These are phyloP conservation scores for Articulospora tetracladia DNA, from an alignment of 495 filamentous ascomycete genomes.

Conservation along the genomic window DNA sequence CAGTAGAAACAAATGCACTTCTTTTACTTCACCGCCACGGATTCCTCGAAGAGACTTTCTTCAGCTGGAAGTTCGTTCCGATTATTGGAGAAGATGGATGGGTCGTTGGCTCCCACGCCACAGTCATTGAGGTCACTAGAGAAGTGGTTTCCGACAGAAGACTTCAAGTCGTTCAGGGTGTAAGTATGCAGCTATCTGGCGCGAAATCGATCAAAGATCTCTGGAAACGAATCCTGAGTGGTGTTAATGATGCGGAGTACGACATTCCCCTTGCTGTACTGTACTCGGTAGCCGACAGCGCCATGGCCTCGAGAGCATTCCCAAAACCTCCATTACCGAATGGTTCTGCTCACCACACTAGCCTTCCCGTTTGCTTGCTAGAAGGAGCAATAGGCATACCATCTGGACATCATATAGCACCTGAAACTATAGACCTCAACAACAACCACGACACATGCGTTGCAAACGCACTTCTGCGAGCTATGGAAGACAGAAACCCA, in stretches of 20 bases:
- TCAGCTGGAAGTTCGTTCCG: conserved; percentile 63
- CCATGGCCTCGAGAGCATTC: conserved; percentile 35
- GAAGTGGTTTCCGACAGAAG: conserved; percentile 57
- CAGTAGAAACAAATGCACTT: conserved; percentile 9
- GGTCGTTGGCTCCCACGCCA: conserved; percentile 59
- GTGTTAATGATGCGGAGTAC: conserved; percentile 51
- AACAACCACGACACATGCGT: conserved; percentile 39
- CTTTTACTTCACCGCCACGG: conserved; percentile 56
- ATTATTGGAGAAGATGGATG: conserved; percentile 55
- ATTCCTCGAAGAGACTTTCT: conserved; percentile 63
- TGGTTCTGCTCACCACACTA: background rate
- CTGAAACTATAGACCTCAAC: conserved; percentile 51
- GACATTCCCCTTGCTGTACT: conserved; percentile 59
- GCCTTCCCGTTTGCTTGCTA: conserved; percentile 25
- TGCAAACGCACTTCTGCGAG: conserved; percentile 58
- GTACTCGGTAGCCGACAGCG: conserved; percentile 44
- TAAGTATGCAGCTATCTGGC: conserved; percentile 58
- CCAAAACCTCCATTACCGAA: background rate
- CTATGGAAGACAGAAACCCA: conserved; percentile 51
- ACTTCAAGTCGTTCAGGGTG: conserved; percentile 57
- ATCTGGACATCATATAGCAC: conserved; percentile 46
- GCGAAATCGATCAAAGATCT: conserved; percentile 60
- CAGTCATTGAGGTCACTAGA: conserved; percentile 60
- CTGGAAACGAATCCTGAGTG: conserved; percentile 49
- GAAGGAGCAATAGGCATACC: conserved; percentile 61